These are phyloP conservation scores for Magnolia changhungtana DNA, from an alignment of 164 flowering plant species.

Conservation along the genomic window DNA sequence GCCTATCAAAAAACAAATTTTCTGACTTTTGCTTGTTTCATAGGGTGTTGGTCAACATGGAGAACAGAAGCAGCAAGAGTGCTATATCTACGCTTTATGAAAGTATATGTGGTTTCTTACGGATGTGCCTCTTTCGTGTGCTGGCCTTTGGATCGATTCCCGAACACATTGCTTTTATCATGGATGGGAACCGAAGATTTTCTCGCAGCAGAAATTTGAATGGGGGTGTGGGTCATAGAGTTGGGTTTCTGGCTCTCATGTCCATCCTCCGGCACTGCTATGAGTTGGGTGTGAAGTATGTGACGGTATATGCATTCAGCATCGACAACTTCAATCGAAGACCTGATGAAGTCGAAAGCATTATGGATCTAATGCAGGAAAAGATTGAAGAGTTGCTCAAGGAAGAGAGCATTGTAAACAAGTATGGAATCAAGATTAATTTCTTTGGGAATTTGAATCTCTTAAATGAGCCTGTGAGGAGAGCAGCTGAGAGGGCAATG, in stretches of 20 bases:
- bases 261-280: conserved; percentile 58
- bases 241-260: conserved; percentile 46
- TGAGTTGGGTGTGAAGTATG: conserved; percentile 65
- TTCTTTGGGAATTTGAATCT: conserved; percentile 67
- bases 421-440: conserved; percentile 47
- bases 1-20: conserved; percentile 5
- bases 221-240: conserved; percentile 45
- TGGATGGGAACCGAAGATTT: conserved; percentile 73
- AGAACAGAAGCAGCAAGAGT: background rate
- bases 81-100: conserved; percentile 3
- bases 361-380: conserved; percentile 67
- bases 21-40: background rate
- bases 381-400: conserved; percentile 57
- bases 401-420: conserved; percentile 50
- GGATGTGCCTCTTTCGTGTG: conserved; percentile 32
- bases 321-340: conserved; percentile 70
- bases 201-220: conserved; percentile 38
- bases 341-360: conserved; percentile 53
- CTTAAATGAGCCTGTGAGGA: conserved; percentile 44
- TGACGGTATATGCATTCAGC: conserved; percentile 75
- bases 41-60: background rate
- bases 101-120: conserved; percentile 10
- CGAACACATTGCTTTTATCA: conserved; percentile 52
- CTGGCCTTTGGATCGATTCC: conserved; percentile 60
- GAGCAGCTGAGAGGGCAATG: conserved; percentile 68